Base-by-base conservation (phyloP, 768 basidiomycete genomes). In the Kwoniella dendrophila region DNA sequence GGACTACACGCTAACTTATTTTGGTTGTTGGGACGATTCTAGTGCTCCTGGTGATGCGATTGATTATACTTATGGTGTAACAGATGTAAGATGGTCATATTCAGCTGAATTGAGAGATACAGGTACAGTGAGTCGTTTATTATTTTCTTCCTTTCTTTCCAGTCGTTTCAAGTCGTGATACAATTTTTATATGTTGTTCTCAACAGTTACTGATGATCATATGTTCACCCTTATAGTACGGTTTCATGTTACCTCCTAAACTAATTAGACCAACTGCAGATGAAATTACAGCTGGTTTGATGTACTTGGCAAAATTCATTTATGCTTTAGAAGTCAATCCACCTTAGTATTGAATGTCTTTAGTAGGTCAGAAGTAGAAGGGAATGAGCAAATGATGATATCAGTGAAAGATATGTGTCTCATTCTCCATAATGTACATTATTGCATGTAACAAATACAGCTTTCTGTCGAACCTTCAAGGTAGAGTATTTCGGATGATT, bases 251-350 rank as follows among this genome's bases (percentile, higher is more conserved):
- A 2, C 90, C 90, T 0, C 79, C 86, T 0, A 80, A 81, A 50
- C 86, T 85, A 84, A 91, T 93, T 65, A 81, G 87, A 6, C 88
- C 90, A 0, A 86, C 89, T 2, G 90, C 89, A 0, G 88, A 90
- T 77, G 91, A 93, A 79, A 86, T 86, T 3, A 81, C 82, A 18
- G 83, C 81, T 26, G 85, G 90, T 80, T 68, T 92, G 29, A 79
- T 83, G 24, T 89, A 87, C 68, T 79, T 93, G 5, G 85, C 86
- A 1, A 80, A 83, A 44, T 92, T 91, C 73, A 86, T 91, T 52
- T 69, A 74, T 43, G 74, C 68, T n/a, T 53, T 60, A 7, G 88
- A 77, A 61, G 56, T 64, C 20, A 58, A 58, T 30, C 56, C 56
- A n/a, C 56, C 56, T 27, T 47, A 49, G n/a, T n/a, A n/a, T n/a